These are phyloP conservation scores for Aspergillus cristatus DNA, from an alignment of 495 filamentous ascomycete genomes.

Conservation along the genomic window DNA sequence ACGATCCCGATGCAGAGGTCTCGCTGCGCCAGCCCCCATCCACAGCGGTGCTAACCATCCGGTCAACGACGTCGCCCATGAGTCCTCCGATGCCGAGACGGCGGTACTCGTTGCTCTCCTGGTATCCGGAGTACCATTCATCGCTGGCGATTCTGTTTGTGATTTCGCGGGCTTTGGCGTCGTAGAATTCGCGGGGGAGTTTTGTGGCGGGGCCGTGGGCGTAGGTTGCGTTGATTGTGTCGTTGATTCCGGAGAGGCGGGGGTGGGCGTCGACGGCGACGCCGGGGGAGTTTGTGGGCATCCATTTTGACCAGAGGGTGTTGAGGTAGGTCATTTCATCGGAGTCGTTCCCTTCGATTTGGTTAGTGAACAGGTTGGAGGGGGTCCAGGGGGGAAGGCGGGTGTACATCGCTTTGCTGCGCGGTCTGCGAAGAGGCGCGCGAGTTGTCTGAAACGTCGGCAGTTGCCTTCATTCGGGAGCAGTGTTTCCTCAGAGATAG, in stretches of 20 bases:
- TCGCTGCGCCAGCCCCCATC: slow-evolving; percentile 50
- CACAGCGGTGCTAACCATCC: slow-evolving; percentile 68
- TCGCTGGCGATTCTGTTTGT: slow-evolving; percentile 76
- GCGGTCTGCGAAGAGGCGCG: slow-evolving; percentile 70
- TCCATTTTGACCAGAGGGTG: slow-evolving; percentile 66
- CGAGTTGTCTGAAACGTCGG: slow-evolving; percentile 71
- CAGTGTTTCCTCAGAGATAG: slow-evolving; percentile 74
- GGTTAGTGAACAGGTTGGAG: too few relatives aligned
- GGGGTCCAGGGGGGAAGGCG: too few relatives aligned
- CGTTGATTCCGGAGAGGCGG: slow-evolving; percentile 80
- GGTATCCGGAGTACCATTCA: slow-evolving; percentile 89
- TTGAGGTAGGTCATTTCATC: slow-evolving; percentile 83
- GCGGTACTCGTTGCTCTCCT: slow-evolving; percentile 76
- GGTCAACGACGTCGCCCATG: slow-evolving; percentile 71
- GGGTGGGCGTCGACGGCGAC: slow-evolving; percentile 82
- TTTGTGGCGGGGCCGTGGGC: slow-evolving; percentile 74
- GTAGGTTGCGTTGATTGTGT: slow-evolving; percentile 80
- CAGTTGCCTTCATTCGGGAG: slow-evolving; percentile 88
- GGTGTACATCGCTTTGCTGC: slow-evolving; percentile 65
- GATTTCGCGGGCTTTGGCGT: slow-evolving; percentile 55
- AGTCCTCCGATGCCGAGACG: slow-evolving; percentile 76
- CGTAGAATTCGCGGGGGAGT: slow-evolving; percentile 83
- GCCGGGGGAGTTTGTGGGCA: slow-evolving; percentile 56
- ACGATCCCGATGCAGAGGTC: slow-evolving; percentile 39
- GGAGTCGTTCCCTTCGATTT: slow-evolving; percentile 51